These are phyloP conservation scores for Nidula niveotomentosa DNA, from an alignment of 1,284 basidiomycete species.

Conservation along the genomic window DNA sequence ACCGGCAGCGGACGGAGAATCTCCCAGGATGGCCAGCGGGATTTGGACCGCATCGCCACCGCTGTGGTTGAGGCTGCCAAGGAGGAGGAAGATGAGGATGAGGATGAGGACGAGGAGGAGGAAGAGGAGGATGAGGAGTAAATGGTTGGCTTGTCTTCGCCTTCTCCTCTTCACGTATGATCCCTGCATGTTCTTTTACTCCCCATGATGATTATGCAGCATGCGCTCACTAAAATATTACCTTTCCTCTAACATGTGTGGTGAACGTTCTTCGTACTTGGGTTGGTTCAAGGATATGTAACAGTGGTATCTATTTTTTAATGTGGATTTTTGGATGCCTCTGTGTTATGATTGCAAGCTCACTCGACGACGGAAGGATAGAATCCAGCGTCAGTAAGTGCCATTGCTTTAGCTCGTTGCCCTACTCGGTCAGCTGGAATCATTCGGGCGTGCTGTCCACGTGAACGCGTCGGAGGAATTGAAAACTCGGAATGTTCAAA, in stretches of 20 bases:
- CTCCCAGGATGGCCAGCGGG: constrained; percentile 95
- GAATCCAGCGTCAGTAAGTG: too few relatives aligned
- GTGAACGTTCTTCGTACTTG: not conserved
- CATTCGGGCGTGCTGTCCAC: too few relatives aligned
- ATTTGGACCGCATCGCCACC: constrained; percentile 98
- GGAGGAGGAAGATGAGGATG: constrained; percentile 86
- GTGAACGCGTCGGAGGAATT: too few relatives aligned
- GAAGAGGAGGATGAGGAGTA: constrained; percentile 59
- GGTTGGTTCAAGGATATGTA: not conserved
- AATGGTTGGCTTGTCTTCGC: not conserved
- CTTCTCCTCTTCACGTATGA: constrained; percentile 24
- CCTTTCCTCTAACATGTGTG: not conserved
- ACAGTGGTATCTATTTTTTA: not conserved
- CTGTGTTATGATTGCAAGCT: too few relatives aligned
- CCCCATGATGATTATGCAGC: constrained; percentile 36
- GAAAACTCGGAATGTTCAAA: too few relatives aligned
- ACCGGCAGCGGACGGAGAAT: constrained; percentile 93
- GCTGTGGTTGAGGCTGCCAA: constrained; percentile 89
- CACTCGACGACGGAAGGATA: too few relatives aligned
- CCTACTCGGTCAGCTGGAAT: too few relatives aligned
- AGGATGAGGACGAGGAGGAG: constrained; percentile 83
- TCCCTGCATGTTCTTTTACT: constrained; percentile 34
- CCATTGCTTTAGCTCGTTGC: too few relatives aligned
- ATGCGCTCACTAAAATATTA: constrained; percentile 36
- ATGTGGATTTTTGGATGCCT: too few relatives aligned